Evolutionary conservation across 1,284 basidiomycete species (phyloP).

Genomic region (Athelia sp.): DNA sequence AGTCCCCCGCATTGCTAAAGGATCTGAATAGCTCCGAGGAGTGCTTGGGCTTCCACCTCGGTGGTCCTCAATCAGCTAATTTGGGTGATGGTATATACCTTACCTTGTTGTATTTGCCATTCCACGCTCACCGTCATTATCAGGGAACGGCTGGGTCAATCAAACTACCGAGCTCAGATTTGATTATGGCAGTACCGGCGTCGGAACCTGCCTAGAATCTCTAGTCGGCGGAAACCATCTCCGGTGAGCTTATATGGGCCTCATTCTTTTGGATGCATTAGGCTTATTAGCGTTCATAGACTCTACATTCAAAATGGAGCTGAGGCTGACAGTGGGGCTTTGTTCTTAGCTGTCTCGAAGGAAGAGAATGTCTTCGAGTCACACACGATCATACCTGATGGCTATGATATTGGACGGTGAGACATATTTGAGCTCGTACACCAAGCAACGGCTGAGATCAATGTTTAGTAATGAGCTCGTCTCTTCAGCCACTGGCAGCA

Average conservation of each 20-base stretch:
- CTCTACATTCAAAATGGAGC: constrained; percentile 58
- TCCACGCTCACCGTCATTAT: neutral
- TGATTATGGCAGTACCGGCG: constrained; percentile 42
- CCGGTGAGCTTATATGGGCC: no score
- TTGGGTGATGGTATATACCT: constrained; percentile 47
- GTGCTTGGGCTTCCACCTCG: constrained; percentile 59
- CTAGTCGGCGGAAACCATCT: constrained; percentile 66
- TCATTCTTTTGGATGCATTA: no score
- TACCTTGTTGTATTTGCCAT: neutral
- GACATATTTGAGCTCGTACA: no score
- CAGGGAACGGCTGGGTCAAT: constrained; percentile 28
- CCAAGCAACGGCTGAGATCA: no score
- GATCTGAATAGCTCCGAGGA: constrained; percentile 47
- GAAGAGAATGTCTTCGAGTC: constrained; percentile 41
- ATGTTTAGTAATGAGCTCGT: constrained; percentile 45
- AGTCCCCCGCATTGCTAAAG: neutral
- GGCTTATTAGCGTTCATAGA: constrained; percentile 12
- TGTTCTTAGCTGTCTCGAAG: constrained; percentile 62
- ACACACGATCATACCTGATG: constrained; percentile 50
- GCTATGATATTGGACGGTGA: constrained; percentile 52
- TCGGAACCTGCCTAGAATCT: constrained; percentile 60
- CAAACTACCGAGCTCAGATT: constrained; percentile 56
- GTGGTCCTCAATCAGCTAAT: constrained; percentile 53
- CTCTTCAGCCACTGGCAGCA: constrained; percentile 35
- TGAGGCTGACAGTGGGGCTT: constrained; percentile 46